Evolutionary conservation across 2,329 filamentous ascomycete species (phyloP).

Genomic region (Scytalidium sp.): DNA sequence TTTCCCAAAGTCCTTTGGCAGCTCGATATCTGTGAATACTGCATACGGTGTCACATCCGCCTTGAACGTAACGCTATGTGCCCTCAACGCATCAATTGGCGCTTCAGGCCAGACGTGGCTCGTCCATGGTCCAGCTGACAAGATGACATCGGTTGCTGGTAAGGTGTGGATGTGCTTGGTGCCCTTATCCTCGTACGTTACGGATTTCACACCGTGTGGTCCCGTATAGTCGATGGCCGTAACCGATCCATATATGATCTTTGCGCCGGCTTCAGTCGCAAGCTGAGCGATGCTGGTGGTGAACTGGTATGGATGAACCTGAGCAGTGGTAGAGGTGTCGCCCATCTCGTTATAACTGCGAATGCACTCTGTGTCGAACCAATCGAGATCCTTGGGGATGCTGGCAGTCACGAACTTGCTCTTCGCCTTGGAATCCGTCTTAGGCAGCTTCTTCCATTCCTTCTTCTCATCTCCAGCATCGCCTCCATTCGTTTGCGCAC

Average conservation of each 20-base stretch:
- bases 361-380: constrained; percentile 69
- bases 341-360: constrained; percentile 81
- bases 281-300: constrained; percentile 80
- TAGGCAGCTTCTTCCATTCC: constrained; percentile 59
- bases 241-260: constrained; percentile 67
- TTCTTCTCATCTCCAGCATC: constrained; percentile 11
- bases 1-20: constrained; percentile 63
- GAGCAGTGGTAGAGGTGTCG: constrained; percentile 74
- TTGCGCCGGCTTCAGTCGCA: constrained; percentile 65
- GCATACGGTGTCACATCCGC: constrained; percentile 69
- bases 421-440: constrained; percentile 50
- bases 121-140: constrained; percentile 59
- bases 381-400: constrained; percentile 78
- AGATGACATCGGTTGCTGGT: constrained; percentile 42
- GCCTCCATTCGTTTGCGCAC: constrained; percentile 1
- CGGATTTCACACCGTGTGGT: constrained; percentile 63
- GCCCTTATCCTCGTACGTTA: constrained; percentile 59
- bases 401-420: constrained; percentile 51
- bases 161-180: constrained; percentile 46
- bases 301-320: constrained; percentile 91
- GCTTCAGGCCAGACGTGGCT: constrained; percentile 53
- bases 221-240: constrained; percentile 60
- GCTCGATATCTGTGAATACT: constrained; percentile 80
- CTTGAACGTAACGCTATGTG: constrained; percentile 64
- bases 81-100: constrained; percentile 56